Base-by-base conservation (phyloP, 1,284 basidiomycete genomes). In the Cryptococcus sp. region DNA sequence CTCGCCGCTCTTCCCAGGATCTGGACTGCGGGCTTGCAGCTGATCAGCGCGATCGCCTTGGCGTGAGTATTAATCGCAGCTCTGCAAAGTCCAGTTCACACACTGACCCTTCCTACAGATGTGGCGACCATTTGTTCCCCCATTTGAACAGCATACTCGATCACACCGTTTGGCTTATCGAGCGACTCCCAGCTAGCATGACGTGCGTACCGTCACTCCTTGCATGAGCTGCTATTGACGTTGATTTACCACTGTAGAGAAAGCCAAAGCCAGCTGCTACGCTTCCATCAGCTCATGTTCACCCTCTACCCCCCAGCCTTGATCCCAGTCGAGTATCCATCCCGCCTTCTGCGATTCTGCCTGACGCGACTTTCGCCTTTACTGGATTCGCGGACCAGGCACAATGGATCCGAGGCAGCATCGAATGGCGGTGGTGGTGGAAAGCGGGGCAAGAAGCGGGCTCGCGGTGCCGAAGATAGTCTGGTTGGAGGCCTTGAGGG, bases 381-480 rank as follows among this genome's bases (percentile, higher is more conserved):
- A 7, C 61, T 76, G 17, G 71, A 72, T 15, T 49, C 61, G 0
- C 53, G 57, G 60, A 50, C 54, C 16, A 48, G 58, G 19, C 22
- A 53, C 19, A 50, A 42, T 45, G 55, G 54, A 49, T 42, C 51
- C 52, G 69, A 62, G 23, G 64, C 58, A 15, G n/a, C 48, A 44
- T 65, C 65, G 6, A 61, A 65, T 27, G 60, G 46, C 23, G 41
- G 62, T 67, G 25, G 67, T 39, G 82, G 80, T 56, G 80, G 76
- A 8, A 86, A 82, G 70, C 86, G 86, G 67, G 84, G 85, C 50
- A 93, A 88, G 78, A 93, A 91, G 75, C 82, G 88, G 44, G 83
- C 84, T 19, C 83, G 87, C 38, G 87, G 84, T 53, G 89, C 90
- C 70, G 89, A 87, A 25, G 90, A 91, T 64, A 88, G 89, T 65